Conservation (phyloP, 2,329 filamentous ascomycete genomes). For the Anisogramma anomala region DNA sequence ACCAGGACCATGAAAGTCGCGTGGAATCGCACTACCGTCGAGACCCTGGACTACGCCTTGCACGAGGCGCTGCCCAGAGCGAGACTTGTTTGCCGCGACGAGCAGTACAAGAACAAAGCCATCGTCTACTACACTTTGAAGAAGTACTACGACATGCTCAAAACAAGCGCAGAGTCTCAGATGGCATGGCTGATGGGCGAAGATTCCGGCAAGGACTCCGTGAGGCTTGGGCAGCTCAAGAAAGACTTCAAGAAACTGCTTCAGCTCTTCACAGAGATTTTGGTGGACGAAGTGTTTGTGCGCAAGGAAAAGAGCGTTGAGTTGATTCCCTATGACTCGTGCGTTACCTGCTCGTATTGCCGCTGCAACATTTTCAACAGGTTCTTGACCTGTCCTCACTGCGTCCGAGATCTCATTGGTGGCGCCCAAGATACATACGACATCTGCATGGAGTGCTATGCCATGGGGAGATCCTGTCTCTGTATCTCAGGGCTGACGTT, state of each 20-base stretch:
- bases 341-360: constrained; percentile 92
- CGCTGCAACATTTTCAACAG: constrained; percentile 94
- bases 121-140: constrained; percentile 81
- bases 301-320: constrained; percentile 62
- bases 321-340: constrained; percentile 72
- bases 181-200: constrained; percentile 37
- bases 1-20: constrained; percentile 95
- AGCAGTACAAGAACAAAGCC: constrained; percentile 98
- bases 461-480: constrained; percentile 87
- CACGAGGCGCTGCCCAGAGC: constrained; percentile 81
- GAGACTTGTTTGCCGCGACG: constrained; percentile 84
- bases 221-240: constrained; percentile 52
- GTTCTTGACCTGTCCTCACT: constrained; percentile 84
- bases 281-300: constrained; percentile 79
- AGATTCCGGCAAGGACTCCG: constrained; percentile 29
- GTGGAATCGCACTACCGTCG: constrained; percentile 90
- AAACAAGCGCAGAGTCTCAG: constrained; percentile 39
- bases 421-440: constrained; percentile 81
- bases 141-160: constrained; percentile 59
- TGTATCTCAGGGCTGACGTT: constrained; percentile 79
- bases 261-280: constrained; percentile 60
- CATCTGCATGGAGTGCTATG: constrained; percentile 95
- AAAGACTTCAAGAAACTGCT: constrained; percentile 77
- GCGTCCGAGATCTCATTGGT: constrained; percentile 53
- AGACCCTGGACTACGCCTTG: constrained; percentile 78